These are phyloP conservation scores for Triticum urartu DNA, from an alignment of 176 grass and related monocot genomes.

Conservation along the genomic window DNA sequence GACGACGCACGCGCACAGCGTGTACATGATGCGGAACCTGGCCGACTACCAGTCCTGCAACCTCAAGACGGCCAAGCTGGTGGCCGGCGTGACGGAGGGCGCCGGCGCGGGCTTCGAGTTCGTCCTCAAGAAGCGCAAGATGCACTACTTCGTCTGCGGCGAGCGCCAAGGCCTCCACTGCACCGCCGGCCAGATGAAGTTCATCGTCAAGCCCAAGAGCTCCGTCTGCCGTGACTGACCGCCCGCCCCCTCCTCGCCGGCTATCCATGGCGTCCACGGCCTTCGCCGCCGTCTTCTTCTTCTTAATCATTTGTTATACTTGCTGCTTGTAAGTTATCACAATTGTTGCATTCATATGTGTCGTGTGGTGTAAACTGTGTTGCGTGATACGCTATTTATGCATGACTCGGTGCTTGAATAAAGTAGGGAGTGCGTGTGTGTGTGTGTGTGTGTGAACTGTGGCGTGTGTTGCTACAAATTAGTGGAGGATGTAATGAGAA, in stretches of 20 bases:
- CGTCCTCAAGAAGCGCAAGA: slow-evolving; percentile 72
- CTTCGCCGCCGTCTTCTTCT: not conserved
- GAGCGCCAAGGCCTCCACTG: slow-evolving; percentile 77
- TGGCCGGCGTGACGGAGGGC: slow-evolving; percentile 69
- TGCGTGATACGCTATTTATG: not conserved
- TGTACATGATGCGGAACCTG: slow-evolving; percentile 67
- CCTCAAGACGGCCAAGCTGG: slow-evolving; percentile 68
- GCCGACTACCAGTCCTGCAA: slow-evolving; percentile 68
- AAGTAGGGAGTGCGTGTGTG: not conserved
- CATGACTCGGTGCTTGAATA: not conserved
- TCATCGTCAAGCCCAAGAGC: slow-evolving; percentile 66
- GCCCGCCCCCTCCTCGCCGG: not conserved
- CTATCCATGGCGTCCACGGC: not conserved
- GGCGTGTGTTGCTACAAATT: not conserved
- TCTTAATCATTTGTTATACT: not conserved
- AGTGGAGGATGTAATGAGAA: not conserved
- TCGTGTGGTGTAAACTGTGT: not conserved
- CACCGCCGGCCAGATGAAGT: slow-evolving; percentile 81
- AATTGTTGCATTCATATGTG: not conserved
- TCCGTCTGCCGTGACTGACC: slow-evolving; percentile 42
- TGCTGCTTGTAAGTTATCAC: slow-evolving; percentile 6
- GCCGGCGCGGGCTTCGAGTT: slow-evolving; percentile 68
- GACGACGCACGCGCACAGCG: slow-evolving; percentile 71
- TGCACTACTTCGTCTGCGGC: slow-evolving; percentile 87
- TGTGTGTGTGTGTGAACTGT: not conserved